Evolutionary conservation across 768 basidiomycete genomes (phyloP).

Genomic region (Collybiopsis confluens): DNA sequence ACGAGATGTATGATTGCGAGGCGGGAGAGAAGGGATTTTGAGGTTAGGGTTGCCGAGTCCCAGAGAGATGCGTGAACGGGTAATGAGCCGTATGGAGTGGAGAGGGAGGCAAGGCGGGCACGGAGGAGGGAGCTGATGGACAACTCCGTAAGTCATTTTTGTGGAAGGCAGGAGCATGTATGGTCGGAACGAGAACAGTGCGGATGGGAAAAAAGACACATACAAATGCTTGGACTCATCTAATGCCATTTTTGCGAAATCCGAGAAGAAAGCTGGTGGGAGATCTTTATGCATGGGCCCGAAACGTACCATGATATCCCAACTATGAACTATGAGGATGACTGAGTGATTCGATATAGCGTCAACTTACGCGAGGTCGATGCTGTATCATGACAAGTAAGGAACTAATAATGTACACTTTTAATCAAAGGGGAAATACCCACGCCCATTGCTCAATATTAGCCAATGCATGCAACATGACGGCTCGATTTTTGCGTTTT

Average conservation of each 20-base stretch:
- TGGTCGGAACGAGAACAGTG: no score
- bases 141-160: neutral
- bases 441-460: constrained; percentile 90
- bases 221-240: constrained; percentile 86
- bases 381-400: constrained; percentile 38
- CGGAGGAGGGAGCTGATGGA: constrained; percentile 48
- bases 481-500: constrained; percentile 58
- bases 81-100: constrained; percentile 68
- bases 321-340: constrained; percentile 33
- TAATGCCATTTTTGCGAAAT: constrained; percentile 80
- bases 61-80: constrained; percentile 77
- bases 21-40: constrained; percentile 60
- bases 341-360: neutral
- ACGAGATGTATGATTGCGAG: constrained; percentile 84
- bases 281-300: constrained; percentile 55
- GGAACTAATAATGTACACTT: neutral
- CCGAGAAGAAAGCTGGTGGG: constrained; percentile 73
- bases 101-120: constrained; percentile 55
- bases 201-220: constrained; percentile 8
- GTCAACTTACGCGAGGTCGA: constrained; percentile 63
- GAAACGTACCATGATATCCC: constrained; percentile 83
- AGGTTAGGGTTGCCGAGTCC: constrained; percentile 71
- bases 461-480: constrained; percentile 78
- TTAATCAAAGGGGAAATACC: constrained; percentile 34
- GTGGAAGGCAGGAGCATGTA: no score